A percentile compares a stretch with the other conserved stretches of the same genome.
These are phyloP conservation scores for Prunus yedoensis DNA, from an alignment of 331 rosid genomes.

Conservation along the genomic window DNA sequence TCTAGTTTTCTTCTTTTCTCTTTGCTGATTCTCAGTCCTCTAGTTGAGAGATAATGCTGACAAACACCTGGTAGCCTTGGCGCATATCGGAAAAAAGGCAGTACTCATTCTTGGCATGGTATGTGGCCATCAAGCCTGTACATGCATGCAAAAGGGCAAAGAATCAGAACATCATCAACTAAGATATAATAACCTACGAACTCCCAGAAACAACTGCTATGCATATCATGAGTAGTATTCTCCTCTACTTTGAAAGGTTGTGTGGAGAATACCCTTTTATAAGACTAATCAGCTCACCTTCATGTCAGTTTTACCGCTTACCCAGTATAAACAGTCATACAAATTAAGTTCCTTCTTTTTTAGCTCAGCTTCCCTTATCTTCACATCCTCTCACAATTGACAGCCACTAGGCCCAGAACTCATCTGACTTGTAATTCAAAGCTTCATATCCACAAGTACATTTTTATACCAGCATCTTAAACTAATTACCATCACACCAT, in stretches of 20 bases:
- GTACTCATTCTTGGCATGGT: slow-evolving; percentile 94
- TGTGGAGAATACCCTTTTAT: not conserved
- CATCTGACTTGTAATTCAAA: too few species aligned
- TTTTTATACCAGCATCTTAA: not conserved
- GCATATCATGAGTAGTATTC: not conserved
- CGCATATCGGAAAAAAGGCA: slow-evolving; percentile 81
- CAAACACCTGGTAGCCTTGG: slow-evolving; percentile 81
- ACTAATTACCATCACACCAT: not conserved
- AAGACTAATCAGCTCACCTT: not conserved
- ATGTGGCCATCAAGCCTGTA: slow-evolving; percentile 83
- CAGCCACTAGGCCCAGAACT: not conserved
- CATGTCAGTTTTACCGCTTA: not conserved
- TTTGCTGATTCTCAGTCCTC: slow-evolving; percentile 45
- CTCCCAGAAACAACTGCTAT: slow-evolving; percentile 8
- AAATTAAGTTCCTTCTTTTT: too few species aligned
- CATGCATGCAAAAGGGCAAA: slow-evolving; percentile 12
- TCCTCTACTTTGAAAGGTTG: not conserved
- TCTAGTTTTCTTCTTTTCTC: not conserved
- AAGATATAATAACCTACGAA: not conserved
- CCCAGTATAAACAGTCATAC: too few species aligned
- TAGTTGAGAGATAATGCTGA: slow-evolving; percentile 62
- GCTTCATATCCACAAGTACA: too few species aligned
- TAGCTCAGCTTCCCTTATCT: not conserved
- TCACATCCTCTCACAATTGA: not conserved
- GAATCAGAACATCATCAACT: slow-evolving; percentile 14